Percentiles rank a stretch among this genome's conserved stretches.
Evolutionary conservation across 1,139 yeast genomes (phyloP).

Genomic region (Wickerhamomyces sp.): DNA sequence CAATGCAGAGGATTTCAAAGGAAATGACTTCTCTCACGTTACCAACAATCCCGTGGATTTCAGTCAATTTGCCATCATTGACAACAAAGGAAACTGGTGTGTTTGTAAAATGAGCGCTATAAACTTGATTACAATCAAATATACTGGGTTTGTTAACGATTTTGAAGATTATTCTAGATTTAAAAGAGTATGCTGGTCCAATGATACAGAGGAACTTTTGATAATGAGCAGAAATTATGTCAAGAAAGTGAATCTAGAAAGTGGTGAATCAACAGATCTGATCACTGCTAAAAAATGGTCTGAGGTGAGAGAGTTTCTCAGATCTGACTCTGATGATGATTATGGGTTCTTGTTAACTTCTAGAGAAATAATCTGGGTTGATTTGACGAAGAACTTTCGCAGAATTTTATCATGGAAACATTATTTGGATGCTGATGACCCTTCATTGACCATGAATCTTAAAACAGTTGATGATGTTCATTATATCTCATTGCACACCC

Average conservation of each 20-base stretch:
- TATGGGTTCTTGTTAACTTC: slow-evolving; percentile 50
- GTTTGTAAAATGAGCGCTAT: slow-evolving; percentile 31
- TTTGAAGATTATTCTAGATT: slow-evolving; percentile 52
- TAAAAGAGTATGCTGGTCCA: slow-evolving; percentile 46
- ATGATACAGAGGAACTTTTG: slow-evolving; percentile 28
- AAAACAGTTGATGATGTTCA: slow-evolving; percentile 24
- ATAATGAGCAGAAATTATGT: slow-evolving; percentile 43
- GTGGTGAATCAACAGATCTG: slow-evolving; percentile 28
- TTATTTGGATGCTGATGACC: slow-evolving; percentile 49
- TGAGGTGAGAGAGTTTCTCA: slow-evolving; percentile 39
- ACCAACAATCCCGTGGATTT: slow-evolving; percentile 38
- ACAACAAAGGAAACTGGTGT: slow-evolving; percentile 48
- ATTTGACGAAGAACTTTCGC: slow-evolving; percentile 27
- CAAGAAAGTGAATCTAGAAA: slow-evolving; percentile 28
- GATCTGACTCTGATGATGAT: slow-evolving; percentile 21
- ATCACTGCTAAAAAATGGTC: slow-evolving; percentile 59
- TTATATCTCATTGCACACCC: slow-evolving; percentile 39
- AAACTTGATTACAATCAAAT: slow-evolving; percentile 5
- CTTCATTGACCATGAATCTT: slow-evolving; percentile 43
- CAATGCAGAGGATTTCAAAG: slow-evolving; percentile 5
- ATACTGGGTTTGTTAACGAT: slow-evolving; percentile 32
- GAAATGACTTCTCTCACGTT: slow-evolving; percentile 40
- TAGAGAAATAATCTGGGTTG: slow-evolving; percentile 52
- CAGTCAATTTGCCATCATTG: slow-evolving; percentile 40
- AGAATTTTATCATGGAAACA: slow-evolving; percentile 70